Percentiles rank a stretch among this genome's conserved stretches.
Conservation (phyloP, 208 protist species). For the Crithidia expoeki region DNA sequence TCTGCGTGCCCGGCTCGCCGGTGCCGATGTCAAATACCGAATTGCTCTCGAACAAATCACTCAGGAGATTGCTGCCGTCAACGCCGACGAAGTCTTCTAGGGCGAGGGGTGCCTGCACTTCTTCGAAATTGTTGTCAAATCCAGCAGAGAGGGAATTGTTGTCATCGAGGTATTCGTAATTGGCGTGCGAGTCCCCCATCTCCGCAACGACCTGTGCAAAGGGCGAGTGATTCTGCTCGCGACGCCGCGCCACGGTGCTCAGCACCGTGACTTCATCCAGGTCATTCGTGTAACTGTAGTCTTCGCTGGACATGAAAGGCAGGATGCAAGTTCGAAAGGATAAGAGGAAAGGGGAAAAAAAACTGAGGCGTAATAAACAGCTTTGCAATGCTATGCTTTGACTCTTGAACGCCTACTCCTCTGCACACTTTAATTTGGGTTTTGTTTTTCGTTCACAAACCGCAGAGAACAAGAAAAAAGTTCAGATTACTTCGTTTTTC, state of each 20-base stretch:
- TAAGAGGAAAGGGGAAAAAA: no score
- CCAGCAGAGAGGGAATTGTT: conserved; percentile 14
- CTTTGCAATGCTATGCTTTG: no score
- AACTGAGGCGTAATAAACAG: no score
- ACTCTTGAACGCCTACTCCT: no score
- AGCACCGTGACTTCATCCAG: conserved; percentile 18
- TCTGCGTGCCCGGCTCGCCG: conserved; percentile 17
- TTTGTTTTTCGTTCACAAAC: no score
- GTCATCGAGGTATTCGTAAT: conserved; percentile 35
- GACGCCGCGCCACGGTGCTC: not conserved
- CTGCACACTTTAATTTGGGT: no score
- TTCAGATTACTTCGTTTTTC: no score
- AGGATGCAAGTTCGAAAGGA: not conserved
- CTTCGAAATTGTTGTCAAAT: conserved; percentile 15
- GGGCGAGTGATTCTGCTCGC: conserved; percentile 24
- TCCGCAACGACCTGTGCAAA: conserved; percentile 8
- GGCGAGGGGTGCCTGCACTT: conserved; percentile 14
- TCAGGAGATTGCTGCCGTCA: conserved; percentile 17
- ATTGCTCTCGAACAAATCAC: conserved; percentile 26
- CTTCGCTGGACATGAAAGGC: conserved; percentile 21
- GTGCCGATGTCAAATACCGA: conserved; percentile 31
- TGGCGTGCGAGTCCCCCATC: conserved; percentile 9
- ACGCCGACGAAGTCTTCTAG: conserved; percentile 33
- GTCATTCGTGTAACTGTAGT: conserved; percentile 38
- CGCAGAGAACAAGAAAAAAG: no score